phyloP scores from a whole-genome alignment of 164 flowering plant species.

The Stephania cephalantha region DNA sequence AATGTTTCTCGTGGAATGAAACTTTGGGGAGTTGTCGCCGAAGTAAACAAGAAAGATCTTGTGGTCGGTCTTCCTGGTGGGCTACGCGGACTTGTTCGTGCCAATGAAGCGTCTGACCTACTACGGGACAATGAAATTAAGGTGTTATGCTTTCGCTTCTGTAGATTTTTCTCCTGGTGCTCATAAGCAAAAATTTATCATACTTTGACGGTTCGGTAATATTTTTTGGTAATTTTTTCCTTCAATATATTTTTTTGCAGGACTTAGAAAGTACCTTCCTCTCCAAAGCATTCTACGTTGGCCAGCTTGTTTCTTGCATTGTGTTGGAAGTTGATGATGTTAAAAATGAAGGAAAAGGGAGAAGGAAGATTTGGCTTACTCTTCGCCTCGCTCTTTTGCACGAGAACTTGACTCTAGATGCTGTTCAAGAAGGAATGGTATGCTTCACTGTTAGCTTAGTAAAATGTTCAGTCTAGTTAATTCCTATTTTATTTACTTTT shows the following conservation, averaged over 20 bases:
- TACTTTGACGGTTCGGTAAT: neutral
- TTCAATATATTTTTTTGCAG: constrained; percentile 21
- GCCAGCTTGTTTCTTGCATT: constrained; percentile 82
- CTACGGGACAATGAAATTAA: constrained; percentile 30
- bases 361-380: constrained; percentile 81
- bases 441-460: constrained; percentile 8
- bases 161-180: neutral
- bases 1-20: constrained; percentile 88
- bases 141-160: constrained; percentile 18
- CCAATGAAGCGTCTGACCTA: constrained; percentile 67
- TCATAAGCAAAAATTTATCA: neutral
- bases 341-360: constrained; percentile 53
- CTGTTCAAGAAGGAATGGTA: constrained; percentile 93
- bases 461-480: neutral
- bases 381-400: constrained; percentile 71
- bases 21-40: constrained; percentile 85
- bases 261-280: constrained; percentile 39
- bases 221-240: neutral
- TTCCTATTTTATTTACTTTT: neutral
- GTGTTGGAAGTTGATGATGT: constrained; percentile 82
- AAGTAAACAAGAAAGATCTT: constrained; percentile 85
- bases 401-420: constrained; percentile 64
- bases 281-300: constrained; percentile 46
- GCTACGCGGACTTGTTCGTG: constrained; percentile 79
- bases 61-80: constrained; percentile 91